phyloP scores from a whole-genome alignment of 1,284 basidiomycete genomes.

The Sparassis latifolia region DNA sequence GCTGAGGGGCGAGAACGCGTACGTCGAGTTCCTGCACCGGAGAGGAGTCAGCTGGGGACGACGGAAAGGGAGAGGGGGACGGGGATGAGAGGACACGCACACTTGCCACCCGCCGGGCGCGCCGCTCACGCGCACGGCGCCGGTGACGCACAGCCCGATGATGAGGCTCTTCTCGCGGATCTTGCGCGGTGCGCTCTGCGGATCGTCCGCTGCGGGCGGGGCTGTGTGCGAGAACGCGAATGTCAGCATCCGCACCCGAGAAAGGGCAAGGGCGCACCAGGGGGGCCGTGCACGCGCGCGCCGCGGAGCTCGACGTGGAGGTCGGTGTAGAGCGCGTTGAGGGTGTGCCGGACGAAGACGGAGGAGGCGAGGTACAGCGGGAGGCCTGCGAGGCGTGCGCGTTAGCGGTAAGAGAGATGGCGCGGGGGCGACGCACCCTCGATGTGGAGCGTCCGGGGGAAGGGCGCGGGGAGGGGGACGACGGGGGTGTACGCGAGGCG shows the following conservation, averaged over 20 bases:
- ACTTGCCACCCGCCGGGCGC: slow-evolving; percentile 59
- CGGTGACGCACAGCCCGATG: slow-evolving; percentile 48
- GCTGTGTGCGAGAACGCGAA: neutral
- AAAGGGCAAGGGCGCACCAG: neutral
- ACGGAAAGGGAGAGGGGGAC: slow-evolving; percentile 2
- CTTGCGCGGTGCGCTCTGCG: slow-evolving; percentile 7
- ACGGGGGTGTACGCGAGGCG: slow-evolving; percentile 56
- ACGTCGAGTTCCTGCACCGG: slow-evolving; percentile 58
- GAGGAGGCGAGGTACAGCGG: slow-evolving; percentile 67
- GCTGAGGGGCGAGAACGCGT: slow-evolving; percentile 58
- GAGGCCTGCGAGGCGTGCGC: slow-evolving; percentile 38
- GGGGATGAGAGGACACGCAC: slow-evolving; percentile 36
- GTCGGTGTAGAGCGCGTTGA: slow-evolving; percentile 68
- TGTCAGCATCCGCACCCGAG: neutral
- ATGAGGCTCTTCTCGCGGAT: slow-evolving; percentile 45
- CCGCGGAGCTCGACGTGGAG: slow-evolving; percentile 47
- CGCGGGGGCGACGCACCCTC: slow-evolving; percentile 44
- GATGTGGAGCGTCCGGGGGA: slow-evolving; percentile 58
- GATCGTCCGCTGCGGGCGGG: slow-evolving; percentile 15
- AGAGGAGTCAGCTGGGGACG: neutral
- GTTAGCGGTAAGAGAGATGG: neutral
- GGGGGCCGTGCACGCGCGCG: slow-evolving; percentile 22
- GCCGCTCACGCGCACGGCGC: slow-evolving; percentile 54
- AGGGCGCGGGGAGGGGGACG: slow-evolving; percentile 53
- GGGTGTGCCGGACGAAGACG: slow-evolving; percentile 61